Conservation (phyloP, 1,284 basidiomycete species). For the Ceratobasidium theobromae region DNA sequence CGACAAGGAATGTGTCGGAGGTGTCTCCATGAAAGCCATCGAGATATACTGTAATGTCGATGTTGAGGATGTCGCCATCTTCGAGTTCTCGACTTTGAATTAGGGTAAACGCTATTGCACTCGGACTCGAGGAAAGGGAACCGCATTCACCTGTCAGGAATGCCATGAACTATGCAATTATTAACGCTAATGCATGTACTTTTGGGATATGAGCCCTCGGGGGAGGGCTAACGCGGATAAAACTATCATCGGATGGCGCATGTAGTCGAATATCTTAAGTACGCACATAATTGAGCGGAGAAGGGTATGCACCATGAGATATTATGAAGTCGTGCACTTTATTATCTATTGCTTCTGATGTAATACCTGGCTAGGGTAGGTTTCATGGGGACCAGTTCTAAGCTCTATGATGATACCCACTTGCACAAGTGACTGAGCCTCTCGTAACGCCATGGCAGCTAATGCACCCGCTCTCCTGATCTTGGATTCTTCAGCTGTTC, state of each 20-base stretch:
- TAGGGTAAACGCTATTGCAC: not conserved
- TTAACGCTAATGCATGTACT: constrained; percentile 53
- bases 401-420: constrained; percentile 45
- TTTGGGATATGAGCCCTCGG: constrained; percentile 22
- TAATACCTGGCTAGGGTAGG: constrained; percentile 61
- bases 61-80: constrained; percentile 80
- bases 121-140: not conserved
- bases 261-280: constrained; percentile 86
- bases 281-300: constrained; percentile 76
- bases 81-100: constrained; percentile 67
- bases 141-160: constrained; percentile 81
- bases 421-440: constrained; percentile 58
- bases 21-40: constrained; percentile 86
- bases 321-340: constrained; percentile 72
- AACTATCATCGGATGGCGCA: constrained; percentile 48
- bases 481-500: constrained; percentile 56
- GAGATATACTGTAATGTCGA: constrained; percentile 80
- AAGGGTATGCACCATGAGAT: constrained; percentile 77
- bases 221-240: not conserved
- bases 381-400: not conserved
- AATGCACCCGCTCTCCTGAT: constrained; percentile 62
- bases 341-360: constrained; percentile 72
- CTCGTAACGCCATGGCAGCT: constrained; percentile 62
- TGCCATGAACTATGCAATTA: constrained; percentile 82
- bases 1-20: constrained; percentile 76